Percentiles rank a stretch among this genome's conserved stretches.
Evolutionary conservation across 2,329 filamentous ascomycete genomes (phyloP).

Genomic region (Aureobasidium sp.): DNA sequence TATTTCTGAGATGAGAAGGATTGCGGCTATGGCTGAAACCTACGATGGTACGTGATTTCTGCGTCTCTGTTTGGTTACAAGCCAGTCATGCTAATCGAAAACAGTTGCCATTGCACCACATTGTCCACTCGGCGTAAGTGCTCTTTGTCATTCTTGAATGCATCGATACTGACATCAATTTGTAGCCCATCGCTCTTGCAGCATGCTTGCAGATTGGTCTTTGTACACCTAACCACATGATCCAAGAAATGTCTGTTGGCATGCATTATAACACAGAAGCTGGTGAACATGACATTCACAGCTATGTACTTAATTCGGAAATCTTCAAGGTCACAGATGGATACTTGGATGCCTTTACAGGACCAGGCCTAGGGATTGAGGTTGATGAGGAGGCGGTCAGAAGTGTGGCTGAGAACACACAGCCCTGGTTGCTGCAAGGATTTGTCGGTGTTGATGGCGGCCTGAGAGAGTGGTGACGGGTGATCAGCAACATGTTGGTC

Average conservation of each 20-base stretch:
- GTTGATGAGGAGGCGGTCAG: constrained; percentile 57
- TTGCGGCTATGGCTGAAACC: constrained; percentile 51
- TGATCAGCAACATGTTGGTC: neutral
- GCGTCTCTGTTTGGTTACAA: neutral
- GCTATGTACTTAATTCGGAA: constrained; percentile 18
- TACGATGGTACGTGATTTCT: constrained; percentile 13
- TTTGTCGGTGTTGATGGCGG: constrained; percentile 59
- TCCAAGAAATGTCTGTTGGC: constrained; percentile 69
- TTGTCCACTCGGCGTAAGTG: constrained; percentile 50
- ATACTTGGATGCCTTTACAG: constrained; percentile 15
- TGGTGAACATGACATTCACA: constrained; percentile 49
- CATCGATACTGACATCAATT: neutral
- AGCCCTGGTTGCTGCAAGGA: constrained; percentile 56
- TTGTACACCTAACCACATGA: constrained; percentile 55
- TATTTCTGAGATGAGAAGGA: constrained; percentile 60
- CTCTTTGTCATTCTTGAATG: neutral
- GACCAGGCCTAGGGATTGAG: constrained; percentile 20
- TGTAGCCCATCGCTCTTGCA: constrained; percentile 55
- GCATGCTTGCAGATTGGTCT: constrained; percentile 60
- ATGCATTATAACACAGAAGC: constrained; percentile 65
- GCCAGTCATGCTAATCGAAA: neutral
- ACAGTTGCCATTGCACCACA: constrained; percentile 55
- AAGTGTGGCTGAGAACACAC: constrained; percentile 45
- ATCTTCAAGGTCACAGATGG: constrained; percentile 19
- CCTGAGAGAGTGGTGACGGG: constrained; percentile 55